phyloP scores from a whole-genome alignment of 352 stramenopile genomes.

The Phytophthora syringae region DNA sequence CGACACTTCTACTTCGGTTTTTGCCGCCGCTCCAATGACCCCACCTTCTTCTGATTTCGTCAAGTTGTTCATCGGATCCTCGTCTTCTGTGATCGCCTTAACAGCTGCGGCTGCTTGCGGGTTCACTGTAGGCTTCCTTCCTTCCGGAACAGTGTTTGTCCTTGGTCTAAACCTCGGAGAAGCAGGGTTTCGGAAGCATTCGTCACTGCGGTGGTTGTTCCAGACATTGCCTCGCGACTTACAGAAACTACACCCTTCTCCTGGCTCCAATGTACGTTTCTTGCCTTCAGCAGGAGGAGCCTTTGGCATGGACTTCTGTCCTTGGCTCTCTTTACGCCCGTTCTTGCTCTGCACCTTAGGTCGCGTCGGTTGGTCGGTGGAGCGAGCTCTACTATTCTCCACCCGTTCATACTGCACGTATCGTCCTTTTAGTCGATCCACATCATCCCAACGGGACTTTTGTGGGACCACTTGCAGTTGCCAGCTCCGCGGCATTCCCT shows the following conservation, averaged over 20 bases:
- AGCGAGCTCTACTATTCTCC: not conserved
- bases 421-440: not conserved
- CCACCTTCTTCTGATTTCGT: too few species aligned
- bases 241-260: not conserved
- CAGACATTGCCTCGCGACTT: not conserved
- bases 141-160: too few species aligned
- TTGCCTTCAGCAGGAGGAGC: too few species aligned
- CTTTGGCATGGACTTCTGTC: too few species aligned
- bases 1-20: too few species aligned
- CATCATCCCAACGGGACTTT: not conserved
- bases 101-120: too few species aligned
- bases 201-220: not conserved
- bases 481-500: constrained; percentile 7
- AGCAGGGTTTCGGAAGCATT: not conserved
- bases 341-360: too few species aligned
- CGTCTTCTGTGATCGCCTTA: too few species aligned
- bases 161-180: not conserved
- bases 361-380: too few species aligned
- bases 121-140: too few species aligned
- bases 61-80: too few species aligned
- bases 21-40: too few species aligned
- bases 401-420: not conserved
- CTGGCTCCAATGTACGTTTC: not conserved
- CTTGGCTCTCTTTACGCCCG: not conserved
- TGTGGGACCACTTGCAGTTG: constrained; percentile 3